phyloP scores from a whole-genome alignment of 2,329 filamentous ascomycete species.

The Emericellopsis cladophorae region DNA sequence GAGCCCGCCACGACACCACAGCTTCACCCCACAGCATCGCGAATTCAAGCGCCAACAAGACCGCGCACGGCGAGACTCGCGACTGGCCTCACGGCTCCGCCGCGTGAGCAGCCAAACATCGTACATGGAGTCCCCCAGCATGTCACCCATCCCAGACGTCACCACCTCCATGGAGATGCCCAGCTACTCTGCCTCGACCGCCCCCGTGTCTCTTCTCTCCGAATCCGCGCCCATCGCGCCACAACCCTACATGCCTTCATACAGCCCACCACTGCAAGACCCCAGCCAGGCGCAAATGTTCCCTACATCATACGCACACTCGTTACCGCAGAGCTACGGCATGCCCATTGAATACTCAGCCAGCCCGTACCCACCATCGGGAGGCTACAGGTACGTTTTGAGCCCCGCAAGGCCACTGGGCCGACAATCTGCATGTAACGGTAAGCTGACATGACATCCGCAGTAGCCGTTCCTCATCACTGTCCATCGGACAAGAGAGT shows the following conservation, averaged over 20 bases:
- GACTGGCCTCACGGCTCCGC: conserved; percentile 35
- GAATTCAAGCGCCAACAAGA: conserved; percentile 50
- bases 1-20: conserved; percentile 38
- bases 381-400: conserved; percentile 25
- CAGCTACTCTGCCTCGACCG: conserved; percentile 36
- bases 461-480: conserved; percentile 22
- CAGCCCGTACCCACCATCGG: conserved; percentile 17
- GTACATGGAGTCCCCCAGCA: conserved; percentile 22
- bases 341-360: conserved; percentile 30
- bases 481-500: conserved; percentile 23
- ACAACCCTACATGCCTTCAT: conserved; percentile 34
- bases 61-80: conserved; percentile 44
- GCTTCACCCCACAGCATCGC: conserved; percentile 45
- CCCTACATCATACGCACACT: conserved; percentile 18
- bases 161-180: conserved; percentile 29
- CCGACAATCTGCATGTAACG: conserved; percentile 1
- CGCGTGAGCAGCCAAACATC: conserved; percentile 34
- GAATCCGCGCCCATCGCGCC: conserved; percentile 32
- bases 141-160: conserved; percentile 22
- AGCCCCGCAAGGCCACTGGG: neutral
- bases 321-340: conserved; percentile 25
- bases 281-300: conserved; percentile 22
- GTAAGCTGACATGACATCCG: conserved; percentile 7
- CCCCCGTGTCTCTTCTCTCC: conserved; percentile 36
- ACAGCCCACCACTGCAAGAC: conserved; percentile 34